phyloP scores from a whole-genome alignment of 169 alveolate genomes.

The Pseudocohnilembus persalinus region DNA sequence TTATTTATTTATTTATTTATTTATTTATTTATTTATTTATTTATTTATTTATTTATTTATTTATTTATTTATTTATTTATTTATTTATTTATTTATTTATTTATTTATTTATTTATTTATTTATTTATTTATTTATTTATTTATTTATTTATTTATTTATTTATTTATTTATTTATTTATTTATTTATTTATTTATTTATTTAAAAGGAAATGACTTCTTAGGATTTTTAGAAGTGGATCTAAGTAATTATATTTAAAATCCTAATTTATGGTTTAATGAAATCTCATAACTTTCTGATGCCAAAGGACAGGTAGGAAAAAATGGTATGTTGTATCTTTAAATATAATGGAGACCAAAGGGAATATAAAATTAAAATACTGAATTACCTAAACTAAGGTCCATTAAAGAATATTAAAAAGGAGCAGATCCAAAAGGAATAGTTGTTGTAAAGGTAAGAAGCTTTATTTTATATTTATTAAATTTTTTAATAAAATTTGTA shows the following conservation, averaged over 20 bases:
- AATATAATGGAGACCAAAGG: constrained; percentile 23
- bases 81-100: too few species aligned
- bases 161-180: too few species aligned
- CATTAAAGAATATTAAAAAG: constrained; percentile 14
- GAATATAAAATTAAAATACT: not conserved
- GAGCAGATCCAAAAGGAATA: constrained; percentile 11
- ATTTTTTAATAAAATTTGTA: too few species aligned
- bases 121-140: too few species aligned
- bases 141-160: too few species aligned
- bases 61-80: too few species aligned
- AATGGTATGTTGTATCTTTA: constrained; percentile 15
- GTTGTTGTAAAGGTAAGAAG: constrained; percentile 16
- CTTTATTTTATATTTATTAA: too few species aligned
- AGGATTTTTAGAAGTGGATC: constrained; percentile 1
- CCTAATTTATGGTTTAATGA: constrained; percentile 17
- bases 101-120: too few species aligned
- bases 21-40: too few species aligned
- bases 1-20: too few species aligned
- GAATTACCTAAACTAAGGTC: not conserved
- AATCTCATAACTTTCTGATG: constrained; percentile 3
- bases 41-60: too few species aligned
- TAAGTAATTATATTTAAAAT: not conserved
- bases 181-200: constrained; percentile 1
- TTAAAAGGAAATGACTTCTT: constrained; percentile 7
- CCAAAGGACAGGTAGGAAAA: constrained; percentile 12